A percentile compares a stretch with the other conserved stretches of the same genome.
Conservation (phyloP, 1,284 basidiomycete species). For the Neolentinus lepideus region DNA sequence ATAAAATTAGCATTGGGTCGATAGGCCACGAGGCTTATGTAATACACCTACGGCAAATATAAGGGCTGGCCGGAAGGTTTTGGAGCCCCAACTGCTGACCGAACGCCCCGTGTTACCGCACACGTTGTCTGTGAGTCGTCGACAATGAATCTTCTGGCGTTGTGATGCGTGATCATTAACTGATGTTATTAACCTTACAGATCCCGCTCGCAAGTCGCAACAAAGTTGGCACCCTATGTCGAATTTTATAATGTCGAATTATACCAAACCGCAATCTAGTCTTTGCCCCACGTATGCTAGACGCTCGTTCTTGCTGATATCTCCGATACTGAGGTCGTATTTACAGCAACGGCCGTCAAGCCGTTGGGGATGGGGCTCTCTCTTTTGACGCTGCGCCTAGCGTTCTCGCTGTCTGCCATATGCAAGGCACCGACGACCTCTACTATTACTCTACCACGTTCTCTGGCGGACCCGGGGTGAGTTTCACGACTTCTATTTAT, state of each 20-base stretch:
- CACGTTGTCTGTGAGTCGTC: background rate
- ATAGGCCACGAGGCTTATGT: background rate
- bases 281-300: conserved; percentile 76
- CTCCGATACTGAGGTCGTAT: conserved; percentile 3
- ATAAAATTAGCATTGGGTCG: background rate
- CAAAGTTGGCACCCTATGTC: conserved; percentile 82
- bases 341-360: conserved; percentile 81
- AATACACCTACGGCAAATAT: background rate
- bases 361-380: conserved; percentile 91
- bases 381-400: conserved; percentile 69
- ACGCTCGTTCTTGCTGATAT: conserved; percentile 15
- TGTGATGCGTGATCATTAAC: background rate
- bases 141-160: background rate
- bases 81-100: background rate
- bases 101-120: background rate
- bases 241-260: conserved; percentile 59
- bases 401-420: conserved; percentile 77
- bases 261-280: conserved; percentile 75
- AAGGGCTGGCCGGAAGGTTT: background rate
- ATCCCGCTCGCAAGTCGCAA: conserved; percentile 12
- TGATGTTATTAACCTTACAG: background rate
- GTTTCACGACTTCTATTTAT: conserved; percentile 18
- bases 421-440: conserved; percentile 71
- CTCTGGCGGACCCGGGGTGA: conserved; percentile 81
- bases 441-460: conserved; percentile 86